Evolutionary conservation across 1,139 yeast genomes (phyloP).

Genomic region (Saccharomycopsis phalli): DNA sequence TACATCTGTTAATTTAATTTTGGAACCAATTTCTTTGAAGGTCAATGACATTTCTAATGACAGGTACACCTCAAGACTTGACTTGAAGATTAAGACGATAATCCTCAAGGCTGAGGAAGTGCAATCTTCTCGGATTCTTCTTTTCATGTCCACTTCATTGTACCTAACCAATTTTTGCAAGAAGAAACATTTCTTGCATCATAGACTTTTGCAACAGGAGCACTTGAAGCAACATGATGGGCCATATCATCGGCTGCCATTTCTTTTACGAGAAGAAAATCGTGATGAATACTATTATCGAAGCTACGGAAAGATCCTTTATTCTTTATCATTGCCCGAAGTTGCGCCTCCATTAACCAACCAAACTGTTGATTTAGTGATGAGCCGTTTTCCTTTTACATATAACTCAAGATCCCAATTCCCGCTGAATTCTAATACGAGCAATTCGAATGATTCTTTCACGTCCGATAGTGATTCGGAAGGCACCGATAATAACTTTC

Average conservation of each 20-base stretch:
- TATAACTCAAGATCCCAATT: too few species aligned
- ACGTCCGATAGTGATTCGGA: background rate
- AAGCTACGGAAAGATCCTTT: slow-evolving; percentile 44
- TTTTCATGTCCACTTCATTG: slow-evolving; percentile 31
- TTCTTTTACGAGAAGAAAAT: slow-evolving; percentile 46
- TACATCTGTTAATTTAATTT: slow-evolving; percentile 25
- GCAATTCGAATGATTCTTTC: background rate
- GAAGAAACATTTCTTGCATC: slow-evolving; percentile 39
- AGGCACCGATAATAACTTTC: background rate
- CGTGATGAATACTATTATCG: slow-evolving; percentile 39
- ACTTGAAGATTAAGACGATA: slow-evolving; percentile 43
- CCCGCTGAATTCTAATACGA: slow-evolving; percentile 4
- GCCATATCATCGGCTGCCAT: slow-evolving; percentile 73
- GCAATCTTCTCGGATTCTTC: slow-evolving; percentile 36
- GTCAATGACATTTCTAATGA: slow-evolving; percentile 64
- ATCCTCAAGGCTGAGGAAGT: slow-evolving; percentile 28
- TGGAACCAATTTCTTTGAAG: slow-evolving; percentile 37
- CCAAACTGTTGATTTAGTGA: slow-evolving; percentile 33
- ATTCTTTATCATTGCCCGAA: slow-evolving; percentile 58
- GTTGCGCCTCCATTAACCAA: slow-evolving; percentile 53
- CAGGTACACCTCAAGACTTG: slow-evolving; percentile 50
- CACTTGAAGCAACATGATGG: slow-evolving; percentile 70
- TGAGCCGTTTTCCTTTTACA: slow-evolving; percentile 29
- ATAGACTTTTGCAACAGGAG: slow-evolving; percentile 46
- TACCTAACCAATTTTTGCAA: slow-evolving; percentile 52